Conservation (phyloP, 441 rosid genomes). For the Gossypium aridum region DNA sequence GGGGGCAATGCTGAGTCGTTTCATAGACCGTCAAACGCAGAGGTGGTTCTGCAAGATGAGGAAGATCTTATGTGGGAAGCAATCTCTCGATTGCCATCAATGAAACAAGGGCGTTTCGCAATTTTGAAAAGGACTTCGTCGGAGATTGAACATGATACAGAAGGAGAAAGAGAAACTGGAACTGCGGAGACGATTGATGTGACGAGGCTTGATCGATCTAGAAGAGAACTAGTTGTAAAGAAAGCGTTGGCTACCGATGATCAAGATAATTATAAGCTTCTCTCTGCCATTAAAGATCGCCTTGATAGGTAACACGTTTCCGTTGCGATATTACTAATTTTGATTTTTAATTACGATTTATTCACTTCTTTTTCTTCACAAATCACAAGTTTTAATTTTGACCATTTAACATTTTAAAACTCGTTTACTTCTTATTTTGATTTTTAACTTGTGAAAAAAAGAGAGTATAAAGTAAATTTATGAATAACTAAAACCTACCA, state of each 20-base stretch:
- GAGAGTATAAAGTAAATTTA: background rate
- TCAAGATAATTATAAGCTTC: conserved; percentile 68
- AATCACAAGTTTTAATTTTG: background rate
- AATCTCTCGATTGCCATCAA: conserved; percentile 61
- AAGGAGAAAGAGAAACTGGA: background rate
- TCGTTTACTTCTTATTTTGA: background rate
- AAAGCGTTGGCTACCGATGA: conserved; percentile 79
- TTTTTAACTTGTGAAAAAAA: background rate
- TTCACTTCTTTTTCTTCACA: background rate
- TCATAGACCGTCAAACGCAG: conserved; percentile 64
- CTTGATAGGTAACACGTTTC: conserved; percentile 49
- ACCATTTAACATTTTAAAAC: background rate
- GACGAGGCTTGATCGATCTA: conserved; percentile 45
- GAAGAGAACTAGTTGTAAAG: conserved; percentile 66
- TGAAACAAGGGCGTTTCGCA: conserved; percentile 41
- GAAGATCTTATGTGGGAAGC: conserved; percentile 83
- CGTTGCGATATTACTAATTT: background rate
- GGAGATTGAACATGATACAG: conserved; percentile 6
- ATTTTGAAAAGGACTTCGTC: conserved; percentile 34
- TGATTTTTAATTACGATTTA: background rate
- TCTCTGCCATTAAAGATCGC: conserved; percentile 69
- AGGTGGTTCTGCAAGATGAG: conserved; percentile 58
- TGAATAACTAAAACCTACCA: background rate
- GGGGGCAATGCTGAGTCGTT: conserved; percentile 37
- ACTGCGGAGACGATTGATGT: conserved; percentile 61